phyloP scores from a whole-genome alignment of 176 grass and related monocot species.

The Musa schizocarpa region DNA sequence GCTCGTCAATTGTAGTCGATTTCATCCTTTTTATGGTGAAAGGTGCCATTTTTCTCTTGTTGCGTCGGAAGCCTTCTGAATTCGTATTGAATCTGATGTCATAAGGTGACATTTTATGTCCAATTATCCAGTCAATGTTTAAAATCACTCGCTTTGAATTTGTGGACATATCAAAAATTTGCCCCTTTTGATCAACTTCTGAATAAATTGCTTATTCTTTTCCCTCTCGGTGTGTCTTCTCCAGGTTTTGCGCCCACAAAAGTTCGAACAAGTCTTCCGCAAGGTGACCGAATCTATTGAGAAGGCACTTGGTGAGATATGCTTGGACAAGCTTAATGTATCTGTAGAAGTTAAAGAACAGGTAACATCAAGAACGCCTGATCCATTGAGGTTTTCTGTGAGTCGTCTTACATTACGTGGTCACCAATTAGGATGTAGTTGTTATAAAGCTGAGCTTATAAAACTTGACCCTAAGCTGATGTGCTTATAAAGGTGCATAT shows the following conservation, averaged over 20 bases:
- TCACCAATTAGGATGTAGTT: not conserved
- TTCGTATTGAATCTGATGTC: no score
- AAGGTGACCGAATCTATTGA: slow-evolving; percentile 50
- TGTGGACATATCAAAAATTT: not conserved
- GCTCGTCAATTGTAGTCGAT: not conserved
- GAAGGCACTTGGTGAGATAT: slow-evolving; percentile 40
- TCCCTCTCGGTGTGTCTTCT: not conserved
- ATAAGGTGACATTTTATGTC: not conserved
- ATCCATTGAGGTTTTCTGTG: not conserved
- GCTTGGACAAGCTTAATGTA: slow-evolving; percentile 51
- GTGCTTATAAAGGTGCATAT: no score
- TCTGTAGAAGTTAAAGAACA: slow-evolving; percentile 80
- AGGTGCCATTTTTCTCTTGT: not conserved
- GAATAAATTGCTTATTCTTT: not conserved
- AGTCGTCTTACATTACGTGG: not conserved
- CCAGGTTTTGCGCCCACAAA: slow-evolving; percentile 55
- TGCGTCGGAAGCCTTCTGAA: no score
- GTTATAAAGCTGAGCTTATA: not conserved
- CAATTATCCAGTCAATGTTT: not conserved
- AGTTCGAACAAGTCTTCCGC: slow-evolving; percentile 32
- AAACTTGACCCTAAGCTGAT: not conserved
- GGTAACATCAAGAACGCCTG: slow-evolving; percentile 23
- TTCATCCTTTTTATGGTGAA: not conserved
- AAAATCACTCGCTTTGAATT: not conserved
- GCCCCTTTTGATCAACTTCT: not conserved